Evolutionary conservation across 768 basidiomycete species (phyloP), one percentile per base, ranked within the genome.

Genomic region (Tricholoma hemisulphureum): DNA sequence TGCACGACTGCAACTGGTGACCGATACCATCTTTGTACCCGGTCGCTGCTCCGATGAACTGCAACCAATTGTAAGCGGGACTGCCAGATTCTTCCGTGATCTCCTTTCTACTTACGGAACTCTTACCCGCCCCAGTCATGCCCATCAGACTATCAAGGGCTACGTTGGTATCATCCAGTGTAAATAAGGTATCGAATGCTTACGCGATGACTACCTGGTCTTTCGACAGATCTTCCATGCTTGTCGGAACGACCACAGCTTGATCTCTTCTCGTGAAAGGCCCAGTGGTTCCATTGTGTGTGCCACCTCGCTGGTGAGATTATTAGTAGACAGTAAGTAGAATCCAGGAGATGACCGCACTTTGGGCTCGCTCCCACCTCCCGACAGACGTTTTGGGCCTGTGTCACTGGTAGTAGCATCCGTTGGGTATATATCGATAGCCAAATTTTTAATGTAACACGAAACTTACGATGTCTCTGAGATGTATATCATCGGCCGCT

Each of bases 61-160:
- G 46, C n/a, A 49, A 49, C 16, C 13, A 10, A n/a, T 49, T 28
- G 46, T 49, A 8, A 49, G 26, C 28, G 16, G 5, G 10, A 49
- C 37, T n/a, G 16, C 6, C 3, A n/a, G 6, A 39, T 39, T 18
- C 26, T 10, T 9, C 21, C 10, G 23, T 10, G 7, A 18, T 29
- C 16, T n/a, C n/a, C n/a, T 1, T n/a, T 18, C 3, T n/a, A 49
- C 46, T 49, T 18, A 49, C 46, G 16, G 46, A 49, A 18, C 46
- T 41, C 43, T 54, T 54, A 11, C 53, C 53, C 20, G 53, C 53
- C 11, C 53, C 53, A 10, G 53, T 54, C 26, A 26, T 31, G 14
- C 53, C 53, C 53, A 54, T 54, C 18, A 54, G 16, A 28, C 53
- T 54, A 16, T 10, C 26, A 28, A 49, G 2, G 46, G n/a, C 29